A percentile compares a stretch with the other conserved stretches of the same genome.
Evolutionary conservation across 1,284 basidiomycete species (phyloP).

Genomic region (Stereum hirsutum): DNA sequence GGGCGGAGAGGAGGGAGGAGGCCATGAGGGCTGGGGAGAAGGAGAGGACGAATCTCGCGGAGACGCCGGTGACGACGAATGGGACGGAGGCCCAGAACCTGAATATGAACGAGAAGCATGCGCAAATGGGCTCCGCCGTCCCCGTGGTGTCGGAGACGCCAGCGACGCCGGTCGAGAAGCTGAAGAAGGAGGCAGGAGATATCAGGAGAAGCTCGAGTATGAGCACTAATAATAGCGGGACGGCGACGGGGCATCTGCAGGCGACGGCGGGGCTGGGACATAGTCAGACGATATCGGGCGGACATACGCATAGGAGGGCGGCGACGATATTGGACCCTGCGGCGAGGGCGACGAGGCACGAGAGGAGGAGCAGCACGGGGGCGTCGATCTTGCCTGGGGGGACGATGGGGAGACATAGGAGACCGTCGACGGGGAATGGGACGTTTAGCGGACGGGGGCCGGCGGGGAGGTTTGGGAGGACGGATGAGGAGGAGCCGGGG

Average conservation of each 20-base stretch:
- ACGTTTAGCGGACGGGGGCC: conserved; percentile 24
- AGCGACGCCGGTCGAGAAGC: too few relatives aligned
- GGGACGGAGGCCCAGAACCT: conserved; percentile 5
- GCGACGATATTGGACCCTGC: conserved; percentile 68
- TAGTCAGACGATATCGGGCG: conserved; percentile 48
- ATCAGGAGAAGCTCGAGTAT: conserved; percentile 10
- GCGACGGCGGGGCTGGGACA: conserved; percentile 27
- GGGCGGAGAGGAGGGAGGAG: conserved; percentile 11
- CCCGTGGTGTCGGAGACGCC: too few relatives aligned
- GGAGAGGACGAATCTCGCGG: neutral
- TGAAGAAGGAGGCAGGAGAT: conserved; percentile 5
- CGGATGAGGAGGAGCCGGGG: conserved; percentile 34
- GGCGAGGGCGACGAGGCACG: conserved; percentile 50
- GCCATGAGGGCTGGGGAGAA: conserved; percentile 12
- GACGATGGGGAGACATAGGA: conserved; percentile 53
- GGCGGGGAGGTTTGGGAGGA: conserved; percentile 39
- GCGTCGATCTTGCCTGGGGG: conserved; percentile 49
- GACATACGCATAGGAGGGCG: conserved; percentile 60
- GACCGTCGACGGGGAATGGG: conserved; percentile 57
- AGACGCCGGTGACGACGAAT: conserved; percentile 10
- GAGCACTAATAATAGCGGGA: conserved; percentile 16
- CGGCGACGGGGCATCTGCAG: too few relatives aligned
- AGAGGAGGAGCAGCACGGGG: conserved; percentile 69
- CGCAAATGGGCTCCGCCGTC: too few relatives aligned
- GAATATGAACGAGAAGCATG: too few relatives aligned